A percentile compares a stretch with the other conserved stretches of the same genome.
phyloP scores from a whole-genome alignment of 2,329 filamentous ascomycete genomes.

The Phialocephala subalpina region DNA sequence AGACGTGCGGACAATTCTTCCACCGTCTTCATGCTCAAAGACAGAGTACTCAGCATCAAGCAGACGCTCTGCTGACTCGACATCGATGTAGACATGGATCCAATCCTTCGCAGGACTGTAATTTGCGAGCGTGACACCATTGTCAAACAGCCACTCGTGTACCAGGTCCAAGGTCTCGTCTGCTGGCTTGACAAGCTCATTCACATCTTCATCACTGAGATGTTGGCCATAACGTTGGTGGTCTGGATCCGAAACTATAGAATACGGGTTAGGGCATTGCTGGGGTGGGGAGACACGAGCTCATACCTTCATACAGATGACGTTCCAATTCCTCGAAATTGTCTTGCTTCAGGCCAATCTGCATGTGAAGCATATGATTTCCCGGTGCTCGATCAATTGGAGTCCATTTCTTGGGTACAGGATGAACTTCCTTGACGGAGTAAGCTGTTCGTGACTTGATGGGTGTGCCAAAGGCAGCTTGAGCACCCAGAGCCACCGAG shows the following conservation, averaged over 20 bases:
- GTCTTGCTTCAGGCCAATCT: constrained; percentile 66
- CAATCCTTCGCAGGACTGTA: constrained; percentile 64
- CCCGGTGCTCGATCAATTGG: constrained; percentile 54
- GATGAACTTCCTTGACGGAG: constrained; percentile 62
- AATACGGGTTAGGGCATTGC: not conserved
- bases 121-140: constrained; percentile 52
- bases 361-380: constrained; percentile 57
- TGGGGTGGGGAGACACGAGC: not conserved
- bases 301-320: constrained; percentile 59
- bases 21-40: constrained; percentile 61
- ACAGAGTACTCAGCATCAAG: constrained; percentile 61
- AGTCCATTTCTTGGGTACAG: constrained; percentile 59
- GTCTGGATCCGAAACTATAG: constrained; percentile 57
- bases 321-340: constrained; percentile 62
- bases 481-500: constrained; percentile 19
- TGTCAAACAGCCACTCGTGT: constrained; percentile 62
- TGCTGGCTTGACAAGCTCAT: constrained; percentile 59
- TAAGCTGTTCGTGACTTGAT: constrained; percentile 53
- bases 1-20: constrained; percentile 57
- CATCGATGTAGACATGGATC: constrained; percentile 60
- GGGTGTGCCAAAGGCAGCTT: constrained; percentile 35
- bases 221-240: constrained; percentile 63
- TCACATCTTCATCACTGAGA: constrained; percentile 58
- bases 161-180: constrained; percentile 60
- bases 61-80: constrained; percentile 59